These are phyloP conservation scores for Pneumocystis carinii DNA, from an alignment of 1,139 yeast species.

Conservation along the genomic window DNA sequence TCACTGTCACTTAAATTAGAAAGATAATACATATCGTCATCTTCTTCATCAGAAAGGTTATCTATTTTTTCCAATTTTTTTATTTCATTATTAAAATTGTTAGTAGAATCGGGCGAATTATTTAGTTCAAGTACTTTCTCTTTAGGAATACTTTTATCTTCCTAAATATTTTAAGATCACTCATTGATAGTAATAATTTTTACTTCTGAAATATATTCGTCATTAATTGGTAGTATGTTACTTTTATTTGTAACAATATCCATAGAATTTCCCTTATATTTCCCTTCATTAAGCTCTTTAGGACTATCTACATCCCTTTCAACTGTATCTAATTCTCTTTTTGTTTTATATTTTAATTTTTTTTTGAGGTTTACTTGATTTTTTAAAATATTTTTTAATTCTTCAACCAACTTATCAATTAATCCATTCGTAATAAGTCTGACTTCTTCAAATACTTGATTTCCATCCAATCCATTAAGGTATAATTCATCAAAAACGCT, in stretches of 20 bases:
- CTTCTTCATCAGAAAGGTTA: slow-evolving; percentile 4
- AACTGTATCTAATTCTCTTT: slow-evolving; percentile 1
- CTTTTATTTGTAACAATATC: slow-evolving; percentile 16
- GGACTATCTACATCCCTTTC: slow-evolving; percentile 7
- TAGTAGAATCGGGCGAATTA: slow-evolving; percentile 11
- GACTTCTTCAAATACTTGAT: slow-evolving; percentile 89
- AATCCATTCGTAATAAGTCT: slow-evolving; percentile 47
- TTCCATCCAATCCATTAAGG: slow-evolving; percentile 74
- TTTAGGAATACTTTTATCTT: slow-evolving; percentile 17
- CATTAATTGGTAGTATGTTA: slow-evolving; percentile 16
- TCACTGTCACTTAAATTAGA: slow-evolving; percentile 15
- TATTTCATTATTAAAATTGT: slow-evolving; percentile 12
- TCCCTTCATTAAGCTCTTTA: slow-evolving; percentile 15
- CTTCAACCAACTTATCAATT: slow-evolving; percentile 36
- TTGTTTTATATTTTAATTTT: neutral
- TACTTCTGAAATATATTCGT: slow-evolving; percentile 17
- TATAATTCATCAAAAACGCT: slow-evolving; percentile 62
- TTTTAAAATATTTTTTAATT: slow-evolving; percentile 30
- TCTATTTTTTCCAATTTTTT: slow-evolving; percentile 13
- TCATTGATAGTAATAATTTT: slow-evolving; percentile 18
- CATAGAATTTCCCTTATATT: slow-evolving; percentile 18
- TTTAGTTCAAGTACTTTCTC: slow-evolving; percentile 2
- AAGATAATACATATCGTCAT: slow-evolving; percentile 2
- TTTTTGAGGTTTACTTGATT: slow-evolving; percentile 16
- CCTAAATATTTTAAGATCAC: slow-evolving; percentile 18